A percentile compares a stretch with the other conserved stretches of the same genome.
Evolutionary conservation across 2,329 filamentous ascomycete genomes (phyloP).

Genomic region (Clarireedia sp.): DNA sequence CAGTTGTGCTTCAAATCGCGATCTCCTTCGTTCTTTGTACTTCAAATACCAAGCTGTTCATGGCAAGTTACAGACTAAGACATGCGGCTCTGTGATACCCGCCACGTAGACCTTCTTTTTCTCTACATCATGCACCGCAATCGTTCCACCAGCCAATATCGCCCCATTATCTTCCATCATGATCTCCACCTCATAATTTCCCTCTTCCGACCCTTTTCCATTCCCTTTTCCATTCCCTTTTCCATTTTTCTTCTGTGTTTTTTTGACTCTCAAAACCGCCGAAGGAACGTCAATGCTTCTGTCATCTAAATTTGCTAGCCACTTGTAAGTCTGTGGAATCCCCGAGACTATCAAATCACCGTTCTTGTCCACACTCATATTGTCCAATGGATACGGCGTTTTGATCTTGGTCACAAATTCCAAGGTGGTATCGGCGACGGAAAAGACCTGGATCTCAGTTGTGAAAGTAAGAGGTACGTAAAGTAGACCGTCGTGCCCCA

Average conservation of each 20-base stretch:
- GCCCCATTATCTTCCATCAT: conserved; percentile 5
- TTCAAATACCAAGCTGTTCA: background rate
- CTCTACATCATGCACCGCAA: conserved; percentile 2
- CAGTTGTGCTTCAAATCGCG: no score
- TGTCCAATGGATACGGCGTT: conserved; percentile 29
- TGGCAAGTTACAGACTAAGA: conserved; percentile 1
- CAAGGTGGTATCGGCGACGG: conserved; percentile 15
- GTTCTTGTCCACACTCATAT: conserved; percentile 31
- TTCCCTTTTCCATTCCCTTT: background rate
- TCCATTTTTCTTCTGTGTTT: background rate
- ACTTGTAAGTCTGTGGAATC: conserved; percentile 25
- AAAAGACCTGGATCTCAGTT: conserved; percentile 18
- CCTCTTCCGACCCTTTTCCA: background rate
- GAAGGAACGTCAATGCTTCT: conserved; percentile 11
- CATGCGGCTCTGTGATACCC: background rate
- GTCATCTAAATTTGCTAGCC: conserved; percentile 19
- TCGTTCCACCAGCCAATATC: background rate
- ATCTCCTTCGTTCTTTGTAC: no score
- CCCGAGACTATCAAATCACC: conserved; percentile 31
- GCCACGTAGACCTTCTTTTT: conserved; percentile 2
- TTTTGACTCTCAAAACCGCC: background rate
- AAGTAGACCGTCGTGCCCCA: conserved; percentile 28
- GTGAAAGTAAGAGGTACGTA: conserved; percentile 28
- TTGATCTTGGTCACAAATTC: conserved; percentile 23
- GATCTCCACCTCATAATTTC: background rate